phyloP scores from a whole-genome alignment of 2,329 filamentous ascomycete genomes.

The Neofusicoccum ribis region DNA sequence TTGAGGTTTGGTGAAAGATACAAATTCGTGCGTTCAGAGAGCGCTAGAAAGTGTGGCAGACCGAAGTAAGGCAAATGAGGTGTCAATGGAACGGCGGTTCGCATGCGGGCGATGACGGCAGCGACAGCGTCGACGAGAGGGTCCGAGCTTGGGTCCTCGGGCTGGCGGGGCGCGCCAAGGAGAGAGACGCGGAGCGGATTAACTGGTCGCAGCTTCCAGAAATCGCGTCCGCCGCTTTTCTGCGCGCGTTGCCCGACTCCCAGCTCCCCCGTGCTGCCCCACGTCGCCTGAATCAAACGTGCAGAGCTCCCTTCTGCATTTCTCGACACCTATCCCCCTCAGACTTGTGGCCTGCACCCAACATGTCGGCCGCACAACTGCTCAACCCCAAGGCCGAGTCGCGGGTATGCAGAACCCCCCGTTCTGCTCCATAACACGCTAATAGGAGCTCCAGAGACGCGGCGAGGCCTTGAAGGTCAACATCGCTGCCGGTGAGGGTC shows the following conservation, averaged over 20 bases:
- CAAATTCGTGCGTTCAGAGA: background rate
- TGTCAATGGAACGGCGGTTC: background rate
- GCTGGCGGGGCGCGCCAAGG: background rate
- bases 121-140: background rate
- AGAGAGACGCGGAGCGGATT: constrained; percentile 5
- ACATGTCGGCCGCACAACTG: constrained; percentile 95
- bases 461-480: constrained; percentile 97
- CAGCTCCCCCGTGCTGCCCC: constrained; percentile 12
- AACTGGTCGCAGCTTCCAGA: constrained; percentile 11
- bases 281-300: constrained; percentile 2
- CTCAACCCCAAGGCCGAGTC: constrained; percentile 99
- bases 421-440: constrained; percentile 34
- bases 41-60: background rate
- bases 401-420: constrained; percentile 62
- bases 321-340: background rate
- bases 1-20: no score
- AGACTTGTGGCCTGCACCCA: constrained; percentile 18
- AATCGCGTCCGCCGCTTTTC: constrained; percentile 20
- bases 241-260: constrained; percentile 17
- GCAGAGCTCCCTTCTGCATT: constrained; percentile 9
- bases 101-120: constrained; percentile 5
- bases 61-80: background rate
- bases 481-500: constrained; percentile 91
- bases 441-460: constrained; percentile 68
- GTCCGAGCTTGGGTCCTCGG: background rate